phyloP scores from a whole-genome alignment of 2,329 filamentous ascomycete species.

The Neophaeococcomyces mojaviensis region DNA sequence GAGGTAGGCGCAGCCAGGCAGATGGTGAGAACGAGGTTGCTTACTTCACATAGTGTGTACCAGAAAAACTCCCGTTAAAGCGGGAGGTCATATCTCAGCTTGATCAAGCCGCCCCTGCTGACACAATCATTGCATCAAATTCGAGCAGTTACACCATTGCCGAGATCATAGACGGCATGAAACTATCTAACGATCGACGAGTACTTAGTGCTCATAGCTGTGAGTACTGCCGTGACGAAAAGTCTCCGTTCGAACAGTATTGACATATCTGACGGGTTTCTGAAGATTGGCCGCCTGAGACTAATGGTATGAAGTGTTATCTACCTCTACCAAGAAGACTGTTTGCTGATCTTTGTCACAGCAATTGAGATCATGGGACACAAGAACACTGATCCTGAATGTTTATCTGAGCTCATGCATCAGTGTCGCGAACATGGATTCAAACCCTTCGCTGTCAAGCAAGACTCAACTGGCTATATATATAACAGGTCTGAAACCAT shows the following conservation, averaged over 20 bases:
- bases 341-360: no score
- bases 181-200: slow-evolving; percentile 28
- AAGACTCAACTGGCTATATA: slow-evolving; percentile 33
- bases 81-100: slow-evolving; percentile 33
- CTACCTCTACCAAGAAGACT: no score
- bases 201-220: slow-evolving; percentile 40
- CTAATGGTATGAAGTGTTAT: no score
- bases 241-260: no score
- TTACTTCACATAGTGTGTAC: slow-evolving; percentile 32
- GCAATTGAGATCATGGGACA: slow-evolving; percentile 36
- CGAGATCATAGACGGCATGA: slow-evolving; percentile 35
- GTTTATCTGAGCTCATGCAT: slow-evolving; percentile 27
- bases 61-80: slow-evolving; percentile 38
- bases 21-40: not conserved
- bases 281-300: slow-evolving; percentile 37
- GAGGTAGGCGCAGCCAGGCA: slow-evolving; percentile 24
- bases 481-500: no score
- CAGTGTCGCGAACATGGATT: slow-evolving; percentile 29
- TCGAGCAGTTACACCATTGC: slow-evolving; percentile 41
- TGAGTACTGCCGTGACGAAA: no score
- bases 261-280: no score
- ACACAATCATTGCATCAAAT: slow-evolving; percentile 40
- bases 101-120: slow-evolving; percentile 29
- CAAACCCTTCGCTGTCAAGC: slow-evolving; percentile 31
- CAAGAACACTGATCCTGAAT: slow-evolving; percentile 26